Conservation (phyloP, 768 basidiomycete genomes). For the Termitomyces sp. region DNA sequence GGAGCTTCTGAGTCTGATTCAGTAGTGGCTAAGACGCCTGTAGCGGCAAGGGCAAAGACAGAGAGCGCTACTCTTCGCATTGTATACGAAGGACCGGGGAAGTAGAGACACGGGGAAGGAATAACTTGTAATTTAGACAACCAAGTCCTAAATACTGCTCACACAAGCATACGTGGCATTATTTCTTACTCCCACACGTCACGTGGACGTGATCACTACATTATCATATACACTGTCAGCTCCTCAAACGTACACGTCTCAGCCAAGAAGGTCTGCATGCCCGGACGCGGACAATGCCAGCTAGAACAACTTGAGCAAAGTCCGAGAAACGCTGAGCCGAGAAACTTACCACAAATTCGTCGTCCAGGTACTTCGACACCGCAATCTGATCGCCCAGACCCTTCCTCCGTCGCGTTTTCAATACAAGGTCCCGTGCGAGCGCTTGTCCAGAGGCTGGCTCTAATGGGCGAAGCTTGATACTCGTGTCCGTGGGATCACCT, state of each 20-base stretch:
- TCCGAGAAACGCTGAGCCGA: neutral
- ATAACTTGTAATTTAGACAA: constrained; percentile 21
- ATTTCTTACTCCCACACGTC: constrained; percentile 30
- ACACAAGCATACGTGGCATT: constrained; percentile 38
- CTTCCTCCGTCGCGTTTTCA: constrained; percentile 95
- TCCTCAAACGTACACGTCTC: constrained; percentile 10
- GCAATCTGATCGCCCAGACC: constrained; percentile 96
- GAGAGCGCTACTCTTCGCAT: constrained; percentile 91
- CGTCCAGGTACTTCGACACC: constrained; percentile 95
- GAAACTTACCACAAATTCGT: constrained; percentile 83
- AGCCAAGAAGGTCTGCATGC: constrained; percentile 87
- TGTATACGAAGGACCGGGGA: constrained; percentile 60
- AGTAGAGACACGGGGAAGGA: constrained; percentile 30
- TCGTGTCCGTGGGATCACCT: constrained; percentile 98
- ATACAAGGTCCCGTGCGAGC: constrained; percentile 87
- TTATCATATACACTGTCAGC: constrained; percentile 1
- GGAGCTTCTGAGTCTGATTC: constrained; percentile 41
- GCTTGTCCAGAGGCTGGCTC: constrained; percentile 98
- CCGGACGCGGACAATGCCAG: constrained; percentile 92
- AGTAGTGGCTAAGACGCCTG: constrained; percentile 53
- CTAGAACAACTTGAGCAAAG: constrained; percentile 30
- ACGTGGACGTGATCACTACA: constrained; percentile 25
- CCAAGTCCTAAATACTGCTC: constrained; percentile 30
- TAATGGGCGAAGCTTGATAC: constrained; percentile 91
- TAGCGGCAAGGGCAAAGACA: constrained; percentile 61